Base-by-base conservation (phyloP, 805 yeast species). In the Tetrapisispora phaffii region DNA sequence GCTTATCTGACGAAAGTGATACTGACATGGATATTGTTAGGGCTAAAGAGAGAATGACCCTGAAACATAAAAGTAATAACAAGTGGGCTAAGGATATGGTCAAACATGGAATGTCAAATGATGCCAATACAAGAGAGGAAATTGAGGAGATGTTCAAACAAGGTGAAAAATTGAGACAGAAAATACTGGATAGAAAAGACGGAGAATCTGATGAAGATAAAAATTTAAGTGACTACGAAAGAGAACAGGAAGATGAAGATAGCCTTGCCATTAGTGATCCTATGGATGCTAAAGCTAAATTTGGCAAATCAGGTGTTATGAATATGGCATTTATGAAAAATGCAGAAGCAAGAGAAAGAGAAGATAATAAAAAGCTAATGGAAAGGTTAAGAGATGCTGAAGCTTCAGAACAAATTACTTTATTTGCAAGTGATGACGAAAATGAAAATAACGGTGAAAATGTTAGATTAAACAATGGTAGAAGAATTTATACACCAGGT, bases 301-400 rank as follows among this genome's bases (percentile, higher is more conserved):
- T 80, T n/a, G 89, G 93, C 19, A 90, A 89, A 63, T 67, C 74
- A n/a, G 97, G 97, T 45, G 81, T 90, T 19, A 67, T 90, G 74
- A 82, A 80, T 41, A 93, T 93, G 97, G 95, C 89, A 53, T 90
- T 90, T 63, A 90, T 90, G 97, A 81, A 74, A 52, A 83, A 82
- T 48, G 97, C 97, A 1, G 95, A 82, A 49, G 80, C 79, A 45
- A 74, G 80, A 52, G 76, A 77, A 50, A 74, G 71, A 47, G 72
- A 74, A 44, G 78, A 73, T 36, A 89, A 86, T 61, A 64, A 71
- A 42, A 70, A 72, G 47, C 73, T 74, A 28, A 61, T 79, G 36
- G 74, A 71, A 47, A 68, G 70, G 40, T 58, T 86, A 45, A 75
- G 75, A 51, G 63, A 74, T 46, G 65, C 76, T 43, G 72, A 74